Evolutionary conservation across 73 alveolate species (phyloP), one percentile per base, ranked within the genome.

Genomic region (Urostyla sp.): DNA sequence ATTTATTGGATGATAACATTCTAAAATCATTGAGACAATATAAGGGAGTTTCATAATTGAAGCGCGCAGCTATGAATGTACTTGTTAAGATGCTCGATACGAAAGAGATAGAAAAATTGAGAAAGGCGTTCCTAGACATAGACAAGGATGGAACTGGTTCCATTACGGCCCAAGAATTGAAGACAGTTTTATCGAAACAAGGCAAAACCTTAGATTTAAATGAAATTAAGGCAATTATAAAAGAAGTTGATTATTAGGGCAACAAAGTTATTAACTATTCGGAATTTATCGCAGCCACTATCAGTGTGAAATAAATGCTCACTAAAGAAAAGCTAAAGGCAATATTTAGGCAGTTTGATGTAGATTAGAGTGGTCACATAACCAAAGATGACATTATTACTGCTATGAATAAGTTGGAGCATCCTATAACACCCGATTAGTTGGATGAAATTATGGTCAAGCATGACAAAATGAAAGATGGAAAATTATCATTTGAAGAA

Each of bases 141-240:
- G 98, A 97, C 75, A 77, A 72, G 58, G 95, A 97, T 87, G 78
- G 94, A 67, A 94, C 98, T 36, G 99, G 99, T 18, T 63, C 84
- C 86, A 95, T 97, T n/a, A 86, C 84, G 37, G 74, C 87, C 21
- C 49, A 81, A 0, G 99, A 97, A 79, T 86, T 97, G 60, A 80
- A 87, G 57, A 86, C 89, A 72, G 98, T 94, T 20, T 37, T 85
- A 3, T 16, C 66, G n/a, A 3, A 24, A 16, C 27, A 57, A 24
- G 89, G 89, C 0, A 55, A 48, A 10, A 32, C 46, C 18, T 18
- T 63, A 21, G 54, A 84, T 11, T 55, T 52, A 15, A 82, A 44
- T n/a, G 94, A 79, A 58, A 69, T 87, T 2, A 23, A 44, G 38
- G 23, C 67, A 53, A 76, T 87, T 0, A 69, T 87, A 32, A 66